Evolutionary conservation across 306 rosid species (phyloP).

Genomic region (Adenanthera pavonina): DNA sequence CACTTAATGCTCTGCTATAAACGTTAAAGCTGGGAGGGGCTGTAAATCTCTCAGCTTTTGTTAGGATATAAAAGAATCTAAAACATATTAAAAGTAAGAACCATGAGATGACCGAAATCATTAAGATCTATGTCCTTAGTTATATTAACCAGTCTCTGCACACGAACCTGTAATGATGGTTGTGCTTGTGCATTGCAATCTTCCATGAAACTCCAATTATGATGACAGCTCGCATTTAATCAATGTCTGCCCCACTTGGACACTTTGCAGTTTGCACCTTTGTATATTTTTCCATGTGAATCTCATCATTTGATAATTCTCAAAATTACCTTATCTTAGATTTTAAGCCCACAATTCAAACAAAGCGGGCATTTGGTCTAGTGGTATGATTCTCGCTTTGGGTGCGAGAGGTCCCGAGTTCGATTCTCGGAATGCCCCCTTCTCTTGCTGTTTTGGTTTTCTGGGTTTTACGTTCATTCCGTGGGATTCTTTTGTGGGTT

Average conservation of each 20-base stretch:
- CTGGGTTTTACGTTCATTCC: too few relatives aligned
- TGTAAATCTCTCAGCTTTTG: background rate
- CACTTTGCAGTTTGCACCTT: background rate
- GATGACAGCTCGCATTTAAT: constrained; percentile 33
- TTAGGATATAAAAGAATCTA: background rate
- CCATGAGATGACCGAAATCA: background rate
- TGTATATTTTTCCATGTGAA: background rate
- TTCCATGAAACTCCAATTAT: constrained; percentile 33
- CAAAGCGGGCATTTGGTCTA: constrained; percentile 52
- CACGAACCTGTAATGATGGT: constrained; percentile 30
- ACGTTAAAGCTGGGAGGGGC: background rate
- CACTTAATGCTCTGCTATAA: background rate
- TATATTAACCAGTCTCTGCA: constrained; percentile 5
- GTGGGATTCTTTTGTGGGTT: too few relatives aligned
- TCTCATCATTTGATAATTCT: too few relatives aligned
- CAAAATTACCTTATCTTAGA: too few relatives aligned
- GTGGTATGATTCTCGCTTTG: constrained; percentile 59
- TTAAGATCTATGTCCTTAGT: background rate
- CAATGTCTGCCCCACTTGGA: constrained; percentile 3
- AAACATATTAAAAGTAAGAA: background rate
- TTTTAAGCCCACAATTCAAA: too few relatives aligned
- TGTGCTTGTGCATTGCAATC: constrained; percentile 17
- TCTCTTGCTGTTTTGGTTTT: background rate
- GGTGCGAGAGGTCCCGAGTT: constrained; percentile 65
- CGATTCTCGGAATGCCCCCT: constrained; percentile 59